A percentile compares a stretch with the other conserved stretches of the same genome.
Conservation (phyloP, 1,139 yeast species). For the Saccharomyces pastorianus region DNA sequence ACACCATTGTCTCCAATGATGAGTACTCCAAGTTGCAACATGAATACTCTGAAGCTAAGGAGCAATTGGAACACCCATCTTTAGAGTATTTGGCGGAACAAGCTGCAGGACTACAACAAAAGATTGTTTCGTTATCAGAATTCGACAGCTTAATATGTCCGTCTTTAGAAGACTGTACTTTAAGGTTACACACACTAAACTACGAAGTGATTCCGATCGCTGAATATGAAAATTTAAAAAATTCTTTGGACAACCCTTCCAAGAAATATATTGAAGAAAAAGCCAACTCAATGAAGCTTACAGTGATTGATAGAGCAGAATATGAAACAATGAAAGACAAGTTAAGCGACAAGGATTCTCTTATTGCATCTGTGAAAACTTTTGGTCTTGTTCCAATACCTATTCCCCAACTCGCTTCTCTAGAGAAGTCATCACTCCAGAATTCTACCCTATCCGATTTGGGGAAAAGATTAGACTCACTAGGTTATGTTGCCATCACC, state of each 20-base stretch:
- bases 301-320: constrained; percentile 4
- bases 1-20: constrained; percentile 7
- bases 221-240: constrained; percentile 14
- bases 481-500: not conserved
- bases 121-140: constrained; percentile 3
- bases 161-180: constrained; percentile 12
- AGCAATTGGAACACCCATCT: constrained; percentile 3
- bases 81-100: constrained; percentile 14
- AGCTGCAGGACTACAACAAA: constrained; percentile 9
- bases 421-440: constrained; percentile 2
- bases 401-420: constrained; percentile 4
- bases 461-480: not conserved
- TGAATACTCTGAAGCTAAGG: constrained; percentile 6
- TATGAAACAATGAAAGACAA: not conserved
- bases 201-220: constrained; percentile 29
- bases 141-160: constrained; percentile 1
- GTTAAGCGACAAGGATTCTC: not conserved
- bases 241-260: constrained; percentile 3
- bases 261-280: constrained; percentile 5
- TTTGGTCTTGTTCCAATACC: constrained; percentile 8
- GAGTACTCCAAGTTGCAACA: constrained; percentile 10
- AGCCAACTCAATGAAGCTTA: not conserved
- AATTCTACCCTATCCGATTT: not conserved
- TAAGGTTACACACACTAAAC: constrained; percentile 23
- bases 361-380: not conserved